Conservation (phyloP, 2,329 filamentous ascomycete genomes). For the Arthrobotrys entomopaga region DNA sequence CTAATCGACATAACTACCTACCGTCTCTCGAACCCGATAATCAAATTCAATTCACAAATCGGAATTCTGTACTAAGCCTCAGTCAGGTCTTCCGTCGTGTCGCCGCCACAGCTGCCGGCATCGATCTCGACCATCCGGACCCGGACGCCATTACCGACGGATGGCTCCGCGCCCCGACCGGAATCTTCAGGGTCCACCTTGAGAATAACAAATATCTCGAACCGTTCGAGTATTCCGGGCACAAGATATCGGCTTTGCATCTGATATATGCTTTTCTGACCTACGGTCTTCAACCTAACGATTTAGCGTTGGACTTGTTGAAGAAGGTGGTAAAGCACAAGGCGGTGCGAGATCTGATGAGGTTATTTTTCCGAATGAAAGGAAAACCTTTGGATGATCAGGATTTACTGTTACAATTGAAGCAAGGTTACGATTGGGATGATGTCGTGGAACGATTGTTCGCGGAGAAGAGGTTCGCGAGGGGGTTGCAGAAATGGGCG, state of each 20-base stretch:
- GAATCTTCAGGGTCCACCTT: slow-evolving; percentile 22
- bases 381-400: slow-evolving; percentile 31
- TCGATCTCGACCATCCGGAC: slow-evolving; percentile 35
- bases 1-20: no score
- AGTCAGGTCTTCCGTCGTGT: slow-evolving; percentile 30
- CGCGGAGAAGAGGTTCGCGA: slow-evolving; percentile 10
- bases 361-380: slow-evolving; percentile 36
- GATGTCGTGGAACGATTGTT: slow-evolving; percentile 19
- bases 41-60: slow-evolving; percentile 3
- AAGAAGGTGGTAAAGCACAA: slow-evolving; percentile 30
- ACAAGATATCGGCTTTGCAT: slow-evolving; percentile 31
- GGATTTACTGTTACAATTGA: slow-evolving; percentile 43
- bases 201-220: slow-evolving; percentile 13
- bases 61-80: slow-evolving; percentile 15
- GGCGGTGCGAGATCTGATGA: slow-evolving; percentile 28
- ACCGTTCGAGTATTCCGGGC: slow-evolving; percentile 38
- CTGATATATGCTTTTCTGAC: slow-evolving; percentile 40
- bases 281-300: slow-evolving; percentile 39
- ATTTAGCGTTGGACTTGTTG: slow-evolving; percentile 39
- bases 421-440: slow-evolving; percentile 27
- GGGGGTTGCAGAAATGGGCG: slow-evolving; percentile 37
- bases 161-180: slow-evolving; percentile 18
- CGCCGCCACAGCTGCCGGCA: slow-evolving; percentile 27
- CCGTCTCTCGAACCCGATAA: no score
- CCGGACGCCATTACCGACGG: slow-evolving; percentile 28